phyloP scores from a whole-genome alignment of 352 stramenopile genomes.

The Pythium guiyangense region DNA sequence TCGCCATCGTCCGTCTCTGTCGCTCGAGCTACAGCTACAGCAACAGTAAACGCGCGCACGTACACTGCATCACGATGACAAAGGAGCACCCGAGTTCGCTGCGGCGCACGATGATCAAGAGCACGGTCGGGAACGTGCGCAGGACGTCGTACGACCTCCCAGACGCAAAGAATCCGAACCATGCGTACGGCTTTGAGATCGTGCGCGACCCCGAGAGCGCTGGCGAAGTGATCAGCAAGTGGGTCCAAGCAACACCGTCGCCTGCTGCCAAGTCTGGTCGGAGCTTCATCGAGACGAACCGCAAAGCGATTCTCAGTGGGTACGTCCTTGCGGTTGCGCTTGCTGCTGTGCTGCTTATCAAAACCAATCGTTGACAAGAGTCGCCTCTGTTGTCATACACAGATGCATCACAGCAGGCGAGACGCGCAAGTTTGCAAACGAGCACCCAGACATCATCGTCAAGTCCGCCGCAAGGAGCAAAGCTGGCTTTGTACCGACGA shows the following conservation, averaged over 20 bases:
- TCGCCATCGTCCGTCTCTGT: too few species aligned
- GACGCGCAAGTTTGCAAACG: conserved; percentile 50
- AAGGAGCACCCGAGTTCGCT: conserved; percentile 35
- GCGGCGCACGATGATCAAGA: conserved; percentile 84
- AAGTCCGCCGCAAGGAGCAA: conserved; percentile 56
- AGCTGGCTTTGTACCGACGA: conserved; percentile 42
- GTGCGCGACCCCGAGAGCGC: conserved; percentile 65
- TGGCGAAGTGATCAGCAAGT: conserved; percentile 69
- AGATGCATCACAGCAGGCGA: conserved; percentile 50
- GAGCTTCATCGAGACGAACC: conserved; percentile 82
- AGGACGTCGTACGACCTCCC: conserved; percentile 65
- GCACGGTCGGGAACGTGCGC: conserved; percentile 58
- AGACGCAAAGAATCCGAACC: conserved; percentile 46
- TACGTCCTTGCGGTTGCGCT: neutral
- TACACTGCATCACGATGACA: conserved; percentile 11
- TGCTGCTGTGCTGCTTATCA: neutral
- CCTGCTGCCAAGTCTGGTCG: conserved; percentile 50
- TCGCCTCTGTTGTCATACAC: neutral
- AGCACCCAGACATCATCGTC: conserved; percentile 71
- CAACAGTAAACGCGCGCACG: conserved; percentile 15
- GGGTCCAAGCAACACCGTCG: conserved; percentile 59
- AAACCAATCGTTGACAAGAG: neutral
- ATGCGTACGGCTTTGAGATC: conserved; percentile 74
- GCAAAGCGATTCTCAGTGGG: conserved; percentile 53
- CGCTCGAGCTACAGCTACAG: too few species aligned